These are phyloP conservation scores for Turritis glabra DNA, from an alignment of 345 rosid species.

Conservation along the genomic window DNA sequence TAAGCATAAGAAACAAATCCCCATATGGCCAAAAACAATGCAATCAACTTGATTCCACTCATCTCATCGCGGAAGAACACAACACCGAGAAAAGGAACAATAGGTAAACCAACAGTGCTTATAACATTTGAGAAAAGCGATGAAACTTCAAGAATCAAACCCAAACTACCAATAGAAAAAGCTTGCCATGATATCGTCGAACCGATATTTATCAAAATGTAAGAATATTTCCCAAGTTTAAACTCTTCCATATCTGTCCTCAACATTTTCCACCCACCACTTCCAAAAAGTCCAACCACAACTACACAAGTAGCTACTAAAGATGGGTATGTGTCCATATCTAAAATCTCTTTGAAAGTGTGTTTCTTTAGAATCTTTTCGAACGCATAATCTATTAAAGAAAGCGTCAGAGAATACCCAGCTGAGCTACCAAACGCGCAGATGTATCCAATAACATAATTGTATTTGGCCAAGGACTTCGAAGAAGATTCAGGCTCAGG, in stretches of 20 bases:
- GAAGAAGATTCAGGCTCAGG: slow-evolving; percentile 19
- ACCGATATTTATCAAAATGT: slow-evolving; percentile 18
- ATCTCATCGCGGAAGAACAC: slow-evolving; percentile 37
- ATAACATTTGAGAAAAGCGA: slow-evolving; percentile 41
- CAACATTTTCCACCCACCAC: slow-evolving; percentile 33
- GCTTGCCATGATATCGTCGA: slow-evolving; percentile 36
- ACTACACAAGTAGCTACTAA: slow-evolving; percentile 31
- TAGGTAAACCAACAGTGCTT: slow-evolving; percentile 32
- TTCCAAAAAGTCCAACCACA: slow-evolving; percentile 26
- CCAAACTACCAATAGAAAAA: slow-evolving; percentile 30
- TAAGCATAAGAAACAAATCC: slow-evolving; percentile 41
- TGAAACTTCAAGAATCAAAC: slow-evolving; percentile 37
- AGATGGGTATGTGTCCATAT: slow-evolving; percentile 31
- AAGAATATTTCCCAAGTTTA: slow-evolving; percentile 43
- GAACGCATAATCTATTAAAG: slow-evolving; percentile 29
- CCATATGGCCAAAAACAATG: slow-evolving; percentile 36
- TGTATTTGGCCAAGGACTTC: neutral
- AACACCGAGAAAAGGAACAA: slow-evolving; percentile 33
- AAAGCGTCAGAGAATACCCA: slow-evolving; percentile 27
- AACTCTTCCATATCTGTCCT: slow-evolving; percentile 32
- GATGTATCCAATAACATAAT: slow-evolving; percentile 20
- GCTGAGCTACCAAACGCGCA: slow-evolving; percentile 34
- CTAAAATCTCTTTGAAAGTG: slow-evolving; percentile 34
- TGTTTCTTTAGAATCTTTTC: slow-evolving; percentile 13
- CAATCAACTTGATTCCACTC: slow-evolving; percentile 34